These are phyloP conservation scores for Coemansia guatemalensis DNA, from an alignment of 192 early-diverging fungal species.

Conservation along the genomic window DNA sequence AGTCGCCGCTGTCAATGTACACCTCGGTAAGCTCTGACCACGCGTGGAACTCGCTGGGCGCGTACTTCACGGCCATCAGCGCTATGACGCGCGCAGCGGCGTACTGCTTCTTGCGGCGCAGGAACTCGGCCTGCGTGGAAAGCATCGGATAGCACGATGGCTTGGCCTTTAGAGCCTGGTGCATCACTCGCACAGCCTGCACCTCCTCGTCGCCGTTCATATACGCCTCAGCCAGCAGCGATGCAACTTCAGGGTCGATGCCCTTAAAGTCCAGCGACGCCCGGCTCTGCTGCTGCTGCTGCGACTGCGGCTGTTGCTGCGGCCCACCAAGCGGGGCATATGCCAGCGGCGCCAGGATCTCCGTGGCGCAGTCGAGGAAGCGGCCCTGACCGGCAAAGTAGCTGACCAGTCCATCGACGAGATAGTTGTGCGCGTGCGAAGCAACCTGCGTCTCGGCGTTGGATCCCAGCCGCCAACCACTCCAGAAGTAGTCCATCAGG, in stretches of 20 bases:
- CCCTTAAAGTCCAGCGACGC: conserved; percentile 42
- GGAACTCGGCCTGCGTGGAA: conserved; percentile 88
- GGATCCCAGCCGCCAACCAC: conserved; percentile 93
- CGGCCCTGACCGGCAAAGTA: conserved; percentile 88
- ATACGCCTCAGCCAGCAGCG: conserved; percentile 79
- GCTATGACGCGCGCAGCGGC: conserved; percentile 85
- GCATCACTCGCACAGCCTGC: conserved; percentile 85
- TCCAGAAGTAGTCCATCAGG: conserved; percentile 78
- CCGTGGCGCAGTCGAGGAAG: conserved; percentile 67
- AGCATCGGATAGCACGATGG: conserved; percentile 80
- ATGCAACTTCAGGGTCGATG: conserved; percentile 85
- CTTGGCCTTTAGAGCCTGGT: conserved; percentile 76
- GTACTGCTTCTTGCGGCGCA: conserved; percentile 70
- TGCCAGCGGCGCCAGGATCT: conserved; percentile 73
- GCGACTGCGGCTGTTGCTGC: conserved; percentile 4
- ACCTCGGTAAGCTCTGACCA: conserved; percentile 96
- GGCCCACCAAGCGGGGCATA: conserved; percentile 38
- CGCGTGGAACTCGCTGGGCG: conserved; percentile 92
- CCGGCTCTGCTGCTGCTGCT: neutral
- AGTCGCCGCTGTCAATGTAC: conserved; percentile 85
- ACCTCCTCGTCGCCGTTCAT: conserved; percentile 87
- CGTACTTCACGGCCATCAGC: conserved; percentile 89
- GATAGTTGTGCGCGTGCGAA: conserved; percentile 82
- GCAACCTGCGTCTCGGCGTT: conserved; percentile 94
- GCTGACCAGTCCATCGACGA: conserved; percentile 84